Evolutionary conservation across 768 basidiomycete genomes (phyloP), one percentile per base, ranked within the genome.

Genomic region (Lactarius psammicola): DNA sequence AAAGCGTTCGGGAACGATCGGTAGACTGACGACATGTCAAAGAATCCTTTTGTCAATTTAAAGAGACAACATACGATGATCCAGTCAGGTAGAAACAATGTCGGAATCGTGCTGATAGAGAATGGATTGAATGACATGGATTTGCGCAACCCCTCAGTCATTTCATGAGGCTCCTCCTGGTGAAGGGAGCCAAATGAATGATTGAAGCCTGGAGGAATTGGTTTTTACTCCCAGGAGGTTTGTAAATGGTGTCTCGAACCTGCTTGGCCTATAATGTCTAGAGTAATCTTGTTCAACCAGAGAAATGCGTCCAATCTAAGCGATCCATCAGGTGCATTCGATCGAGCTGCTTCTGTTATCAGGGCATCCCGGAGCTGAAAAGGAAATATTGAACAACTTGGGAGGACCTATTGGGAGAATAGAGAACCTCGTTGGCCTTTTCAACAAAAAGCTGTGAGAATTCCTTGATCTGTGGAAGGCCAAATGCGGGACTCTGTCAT

Each of bases 351-450:
- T 51, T 59, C 31, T 23, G 58, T 46, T 17, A 56, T 40, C 5
- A 64, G 28, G 18, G 17, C 44, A n/a, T 68, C 67, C 17, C 67
- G 51, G 17, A 65, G 15, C 67, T 68, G 36, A 28, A 49, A 20
- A 42, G 23, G 23, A 33, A 13, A 23, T 15, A 26, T 4, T 59
- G 5, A 59, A 33, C n/a, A 26, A 26, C 38, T 5, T 17, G 33
- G 26, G 11, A n/a, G 6, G 23, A 36, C 20, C 56, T 56, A 4
- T 33, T 36, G 44, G n/a, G 34, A 28, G 38, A 33, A 54, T 13
- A 31, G 44, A 54, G 26, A 59, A 63, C 69, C 65, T 53, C 67
- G 11, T 62, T 68, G 36, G 61, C 64, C 60, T 63, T 71, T 59
- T 71, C 54, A 23, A 67, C 44, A 20, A 69, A 64, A 34, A 64